Base-by-base conservation (phyloP, 768 basidiomycete genomes). In the Daedaleopsis sinensis region DNA sequence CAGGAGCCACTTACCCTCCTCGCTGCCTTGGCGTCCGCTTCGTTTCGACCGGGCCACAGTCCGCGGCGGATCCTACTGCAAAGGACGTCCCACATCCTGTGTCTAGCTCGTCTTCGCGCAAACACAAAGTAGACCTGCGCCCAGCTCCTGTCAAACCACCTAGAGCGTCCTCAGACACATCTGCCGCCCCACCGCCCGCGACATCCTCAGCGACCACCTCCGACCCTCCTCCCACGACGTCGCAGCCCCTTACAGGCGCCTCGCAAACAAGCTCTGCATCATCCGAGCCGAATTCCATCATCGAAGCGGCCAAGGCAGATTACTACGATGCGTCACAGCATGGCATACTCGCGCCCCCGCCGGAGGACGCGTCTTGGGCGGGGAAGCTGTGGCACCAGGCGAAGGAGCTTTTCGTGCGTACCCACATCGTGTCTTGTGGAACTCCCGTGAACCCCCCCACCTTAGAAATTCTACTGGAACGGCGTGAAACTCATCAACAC, bases 381-480 rank as follows among this genome's bases (percentile, higher is more conserved):
- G 79, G 76, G 63, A 80, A 78, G 39, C 81, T 82, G 48, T 72
- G 68, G 49, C 83, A 84, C 55, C 81, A 83, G 61, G 80, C 71
- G 5, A 66, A 83, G 66, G 78, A 83, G 61, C 72, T 81, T 52
- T 73, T 82, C 59, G 81, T 82, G 51, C 56, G 81, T 72, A 13
- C 27, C 38, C 48, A 35, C 19, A 15, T 39, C 27, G 15, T 54
- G 23, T 1, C 27, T 46, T 46, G 23, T 19, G 19, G 32, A 44
- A 32, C 27, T 35, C 19, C 55, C 18, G 48, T 49, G 49, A 48
- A 55, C 49, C 76, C 43, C 76, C 43, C 80, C 35, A 21, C 16
- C 49, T 21, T 32, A 72, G 88, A 93, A 93, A 89, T 95, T 95
- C 73, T 95, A 95, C 74, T 88, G 79, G 68, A 80, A 84, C 38